Base-by-base conservation (phyloP, 768 basidiomycete species). In the Tylopilus cervinicoccineus region DNA sequence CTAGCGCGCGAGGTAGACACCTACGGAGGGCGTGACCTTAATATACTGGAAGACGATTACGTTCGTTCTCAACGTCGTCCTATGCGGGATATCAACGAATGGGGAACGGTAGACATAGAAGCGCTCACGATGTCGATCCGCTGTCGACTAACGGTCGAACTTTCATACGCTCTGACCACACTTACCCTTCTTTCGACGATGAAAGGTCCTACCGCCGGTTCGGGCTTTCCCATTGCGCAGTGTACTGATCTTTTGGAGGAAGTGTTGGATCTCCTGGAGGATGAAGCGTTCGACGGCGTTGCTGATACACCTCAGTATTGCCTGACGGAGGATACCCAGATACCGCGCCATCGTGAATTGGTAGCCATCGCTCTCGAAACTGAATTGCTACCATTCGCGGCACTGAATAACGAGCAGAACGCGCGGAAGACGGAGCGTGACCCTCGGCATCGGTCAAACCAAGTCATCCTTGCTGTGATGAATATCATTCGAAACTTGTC, bases 111-210 rank as follows among this genome's bases (percentile, higher is more conserved):
- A 42, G 94, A 98, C 58, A 83, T 97, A 49, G 93, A 96, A 61
- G 83, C 83, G n/a, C 75, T 99, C 42, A 84, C 84, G n/a, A 84
- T 99, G 86, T 88, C 89, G 26, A 71, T 99, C 33, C 86, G 93
- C 27, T 95, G 89, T 29, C 77, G 94, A 29, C 70, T 97, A 34
- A 77, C 84, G 9, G 76, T 81, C 38, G 95, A 99, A 66, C 71
- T 94, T 45, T 86, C 93, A 4, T 98, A 93, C 63, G 91, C 88
- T 5, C 70, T 99, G 56, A 92, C 93, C 19, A 89, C 90, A 5
- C 75, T 97, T 55, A 84, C 84, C 4, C 72, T 95, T 61, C 71
- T 96, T 48, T 86, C 88, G 12, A 83, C 84, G 2, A 83, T 90
- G 80, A 80, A 80, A 24, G 83, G 81, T 10, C 79, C 78, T 48